phyloP scores from a whole-genome alignment of 345 rosid species.

The Microcos paniculata region DNA sequence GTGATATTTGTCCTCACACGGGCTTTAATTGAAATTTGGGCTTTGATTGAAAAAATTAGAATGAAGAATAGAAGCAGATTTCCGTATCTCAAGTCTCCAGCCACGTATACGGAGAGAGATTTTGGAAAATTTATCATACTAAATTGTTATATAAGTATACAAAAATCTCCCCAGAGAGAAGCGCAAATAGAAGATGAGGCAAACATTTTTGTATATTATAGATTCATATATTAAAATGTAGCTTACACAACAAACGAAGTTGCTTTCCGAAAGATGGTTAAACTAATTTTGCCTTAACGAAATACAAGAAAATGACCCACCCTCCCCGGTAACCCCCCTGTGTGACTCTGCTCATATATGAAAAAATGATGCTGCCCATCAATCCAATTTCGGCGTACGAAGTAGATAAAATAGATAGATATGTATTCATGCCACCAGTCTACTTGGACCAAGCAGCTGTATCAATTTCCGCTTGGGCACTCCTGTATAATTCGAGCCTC shows the following conservation, averaged over 20 bases:
- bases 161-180: no score
- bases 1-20: neutral
- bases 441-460: slow-evolving; percentile 96
- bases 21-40: neutral
- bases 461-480: slow-evolving; percentile 90
- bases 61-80: rapidly evolving
- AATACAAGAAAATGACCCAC: neutral
- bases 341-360: slow-evolving; percentile 19
- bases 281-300: slow-evolving; percentile 6
- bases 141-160: no score
- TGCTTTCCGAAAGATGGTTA: slow-evolving; percentile 10
- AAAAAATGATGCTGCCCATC: slow-evolving; percentile 27
- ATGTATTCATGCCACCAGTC: neutral
- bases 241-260: slow-evolving; percentile 13
- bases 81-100: no score
- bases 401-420: no score
- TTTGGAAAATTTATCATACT: no score
- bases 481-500: slow-evolving; percentile 88
- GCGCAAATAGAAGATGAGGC: neutral
- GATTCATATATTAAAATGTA: neutral
- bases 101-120: no score
- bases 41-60: neutral
- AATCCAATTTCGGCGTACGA: neutral
- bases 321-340: neutral
- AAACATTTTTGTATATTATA: slow-evolving; percentile 12